Base-by-base conservation (phyloP, 176 grass and related monocot genomes). In the Avena insularis region DNA sequence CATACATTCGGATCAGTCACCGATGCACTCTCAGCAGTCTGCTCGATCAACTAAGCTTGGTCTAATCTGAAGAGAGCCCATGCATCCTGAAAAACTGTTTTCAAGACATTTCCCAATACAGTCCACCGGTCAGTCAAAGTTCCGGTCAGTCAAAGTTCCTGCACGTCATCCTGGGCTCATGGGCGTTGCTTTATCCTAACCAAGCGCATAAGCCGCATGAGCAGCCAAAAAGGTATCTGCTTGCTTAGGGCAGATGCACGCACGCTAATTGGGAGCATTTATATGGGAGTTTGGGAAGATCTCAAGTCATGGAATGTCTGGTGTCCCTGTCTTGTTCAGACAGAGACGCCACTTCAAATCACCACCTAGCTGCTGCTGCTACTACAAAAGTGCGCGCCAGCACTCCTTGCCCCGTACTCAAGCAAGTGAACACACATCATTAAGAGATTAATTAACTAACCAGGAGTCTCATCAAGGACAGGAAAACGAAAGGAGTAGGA, bases 301-400 rank as follows among this genome's bases (percentile, higher is more conserved):
- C 72, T 63, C 12, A 82, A 82, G 54, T 10, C 90, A 89, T 73
- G 90, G 86, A 89, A 92, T 92, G 90, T 89, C 86, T 66, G 78
- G 5, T 74, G 86, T 38, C 90, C 83, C 27, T 83, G 86, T 46
- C 63, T 55, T 5, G 59, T 31, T 20, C 71, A 12, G 49, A 81
- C 50, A 79, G 38, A 71, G 67, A 71, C 69, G 75, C 27, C 6
- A 25, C 68, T 75, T 82, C 90, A 65, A 74, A 78, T 71, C 71
- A 65, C 78, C 86, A 64, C 40, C 6, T 43, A 7, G 40, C 40
- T 43, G 0, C 40, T 43, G 0, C 38, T 40, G 49, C 77, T 56
- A 47, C 78, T 56, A 47, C 64, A 82, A 84, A 85, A 71, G 29
- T 50, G n/a, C 10, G 48, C 23, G 23, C 73, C 71, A 27, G 12